A percentile compares a stretch with the other conserved stretches of the same genome.
Evolutionary conservation across 1,284 basidiomycete genomes (phyloP).

Genomic region (Tilletia indica): DNA sequence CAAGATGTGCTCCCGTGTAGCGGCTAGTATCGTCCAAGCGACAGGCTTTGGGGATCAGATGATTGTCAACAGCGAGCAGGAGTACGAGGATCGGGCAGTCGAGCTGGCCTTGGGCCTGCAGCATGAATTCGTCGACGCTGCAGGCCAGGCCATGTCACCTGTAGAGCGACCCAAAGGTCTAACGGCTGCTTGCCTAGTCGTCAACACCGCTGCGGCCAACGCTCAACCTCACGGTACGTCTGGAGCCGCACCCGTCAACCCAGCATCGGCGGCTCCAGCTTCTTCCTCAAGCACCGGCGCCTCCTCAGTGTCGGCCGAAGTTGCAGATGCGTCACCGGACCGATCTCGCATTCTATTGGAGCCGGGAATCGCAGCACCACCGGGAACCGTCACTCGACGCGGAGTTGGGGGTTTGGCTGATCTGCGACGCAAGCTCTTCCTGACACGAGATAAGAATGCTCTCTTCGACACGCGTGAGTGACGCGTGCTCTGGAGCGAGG

Average conservation of each 20-base stretch:
- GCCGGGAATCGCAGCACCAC: conserved; percentile 26
- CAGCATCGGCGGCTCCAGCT: conserved; percentile 13
- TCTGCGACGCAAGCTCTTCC: conserved; percentile 57
- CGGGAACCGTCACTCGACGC: conserved; percentile 33
- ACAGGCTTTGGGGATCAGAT: conserved; percentile 65
- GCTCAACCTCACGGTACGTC: conserved; percentile 21
- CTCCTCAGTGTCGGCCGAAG: background rate
- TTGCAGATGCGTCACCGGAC: conserved; percentile 24
- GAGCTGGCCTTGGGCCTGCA: conserved; percentile 59
- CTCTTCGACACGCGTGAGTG: conserved; percentile 65
- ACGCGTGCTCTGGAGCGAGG: conserved; percentile 63
- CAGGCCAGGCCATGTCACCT: conserved; percentile 15
- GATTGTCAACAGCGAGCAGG: conserved; percentile 61
- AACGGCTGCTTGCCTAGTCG: conserved; percentile 18
- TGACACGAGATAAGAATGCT: conserved; percentile 61
- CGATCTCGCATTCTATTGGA: conserved; percentile 35
- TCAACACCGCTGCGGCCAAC: conserved; percentile 18
- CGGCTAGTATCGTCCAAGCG: conserved; percentile 64
- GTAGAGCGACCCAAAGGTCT: background rate
- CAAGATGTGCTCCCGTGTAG: conserved; percentile 68
- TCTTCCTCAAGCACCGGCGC: background rate
- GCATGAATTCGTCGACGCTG: conserved; percentile 48
- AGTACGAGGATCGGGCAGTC: conserved; percentile 65
- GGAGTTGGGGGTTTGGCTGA: conserved; percentile 29
- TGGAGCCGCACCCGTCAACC: conserved; percentile 12